phyloP scores from a whole-genome alignment of 1,284 basidiomycete genomes.

The Phylloboletellus chloephorus region DNA sequence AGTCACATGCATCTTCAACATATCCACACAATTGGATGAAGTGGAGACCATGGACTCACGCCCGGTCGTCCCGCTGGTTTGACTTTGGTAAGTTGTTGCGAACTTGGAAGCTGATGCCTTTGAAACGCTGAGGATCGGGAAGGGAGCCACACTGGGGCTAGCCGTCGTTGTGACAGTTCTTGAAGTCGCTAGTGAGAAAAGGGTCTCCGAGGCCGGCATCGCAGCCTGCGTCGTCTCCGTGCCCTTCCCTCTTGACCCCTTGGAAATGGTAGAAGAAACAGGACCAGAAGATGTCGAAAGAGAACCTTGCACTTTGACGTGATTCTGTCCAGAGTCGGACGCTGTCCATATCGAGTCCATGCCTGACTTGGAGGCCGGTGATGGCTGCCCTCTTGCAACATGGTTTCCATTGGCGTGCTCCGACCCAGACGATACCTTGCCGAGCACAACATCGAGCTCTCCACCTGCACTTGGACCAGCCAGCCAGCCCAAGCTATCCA shows the following conservation, averaged over 20 bases:
- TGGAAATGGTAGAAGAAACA: not conserved
- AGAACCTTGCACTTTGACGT: not conserved
- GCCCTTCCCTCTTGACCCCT: constrained; percentile 3
- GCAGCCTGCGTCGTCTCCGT: not conserved
- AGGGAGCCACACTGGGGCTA: constrained; percentile 12
- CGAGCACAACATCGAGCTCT: constrained; percentile 9
- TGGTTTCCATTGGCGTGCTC: constrained; percentile 7
- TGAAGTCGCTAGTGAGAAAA: not conserved
- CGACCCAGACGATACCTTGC: constrained; percentile 6
- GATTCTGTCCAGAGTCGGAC: constrained; percentile 8
- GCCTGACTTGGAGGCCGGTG: constrained; percentile 7
- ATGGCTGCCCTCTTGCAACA: constrained; percentile 1
- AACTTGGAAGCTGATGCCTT: constrained; percentile 1
- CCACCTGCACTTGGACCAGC: constrained; percentile 7
- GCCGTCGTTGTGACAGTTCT: not conserved
- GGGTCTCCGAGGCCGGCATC: not conserved
- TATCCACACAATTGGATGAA: constrained; percentile 1
- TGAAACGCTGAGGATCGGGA: constrained; percentile 25
- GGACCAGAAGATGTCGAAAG: not conserved
- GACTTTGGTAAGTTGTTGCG: constrained; percentile 4
- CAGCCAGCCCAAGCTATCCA: constrained; percentile 16
- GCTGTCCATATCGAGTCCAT: constrained; percentile 3
- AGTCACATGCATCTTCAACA: constrained; percentile 8
- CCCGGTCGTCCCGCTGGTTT: not conserved
- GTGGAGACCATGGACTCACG: not conserved